Base-by-base conservation (phyloP, 2,329 filamentous ascomycete species). In the Calonectria pauciramosa region DNA sequence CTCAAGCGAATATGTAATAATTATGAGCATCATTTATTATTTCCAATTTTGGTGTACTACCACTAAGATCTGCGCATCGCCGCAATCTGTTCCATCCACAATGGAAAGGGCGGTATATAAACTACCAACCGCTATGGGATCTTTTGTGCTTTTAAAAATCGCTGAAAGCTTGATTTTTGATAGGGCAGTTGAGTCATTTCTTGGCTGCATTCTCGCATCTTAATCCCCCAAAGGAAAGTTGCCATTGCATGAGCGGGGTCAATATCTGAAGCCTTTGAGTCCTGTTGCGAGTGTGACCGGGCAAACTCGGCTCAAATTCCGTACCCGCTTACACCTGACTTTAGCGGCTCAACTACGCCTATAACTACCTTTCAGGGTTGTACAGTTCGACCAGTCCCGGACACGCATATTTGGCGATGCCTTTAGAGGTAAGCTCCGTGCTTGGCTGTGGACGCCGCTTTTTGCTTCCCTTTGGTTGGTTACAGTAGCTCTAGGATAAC, bases 391-490 rank as follows among this genome's bases (percentile, higher is more conserved):
- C 67, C 47, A 26, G 20, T 26, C 34, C 8, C 68, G 34, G 26
- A 63, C 38, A 51, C 47, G 32, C 56, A 65, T 32, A 65, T 70
- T 38, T 30, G 47, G 20, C 68, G 59, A 70, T 65, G 6, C 68
- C 68, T 70, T 70, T 70, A 44, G 68, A 70, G 68, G 68, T 64
- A 65, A 70, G 56, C 51, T 38, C 32, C 49, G 2, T 41, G 18
- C 47, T 63, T 51, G 30, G 68, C 28, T 16, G 28, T 51, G 32
- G 56, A 38, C 49, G n/a, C 32, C 56, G 59, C 36, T 59, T 44
- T 70, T 49, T 47, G 9, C 18, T 47, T 36, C 20, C 23, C 9
- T 13, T 63, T 23, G 23, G 23, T 69, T 60, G 52, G 41, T 16
- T 36, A 26, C 38, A 7, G 56, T 13, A 7, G 18, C 13, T 60